Base-by-base conservation (phyloP, 2,329 filamentous ascomycete species). In the Purpureocillium lavendulum region DNA sequence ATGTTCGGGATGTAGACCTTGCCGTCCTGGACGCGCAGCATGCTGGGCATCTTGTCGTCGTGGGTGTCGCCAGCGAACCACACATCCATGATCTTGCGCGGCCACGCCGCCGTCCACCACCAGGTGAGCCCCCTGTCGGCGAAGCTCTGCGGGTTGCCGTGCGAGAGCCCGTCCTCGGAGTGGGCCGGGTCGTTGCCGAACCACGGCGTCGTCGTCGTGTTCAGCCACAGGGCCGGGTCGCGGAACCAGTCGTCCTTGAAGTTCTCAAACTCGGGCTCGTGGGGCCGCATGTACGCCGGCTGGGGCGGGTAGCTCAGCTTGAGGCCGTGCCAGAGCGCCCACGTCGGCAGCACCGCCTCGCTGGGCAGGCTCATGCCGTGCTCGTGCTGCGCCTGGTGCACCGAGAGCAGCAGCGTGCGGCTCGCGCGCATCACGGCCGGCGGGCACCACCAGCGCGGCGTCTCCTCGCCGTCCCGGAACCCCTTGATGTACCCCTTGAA, bases 271-370 rank as follows among this genome's bases (percentile, higher is more conserved):
- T 34, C 29, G 13, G 33, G n/a, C 21, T 37, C 33, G 21, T 31
- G 37, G 14, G 38, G 35, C 1, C 49, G 49, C 44, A 55, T 55
- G 45, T 55, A 65, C 1, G 52, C 51, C 4, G 61, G 61, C 24
- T 59, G 52, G 17, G 61, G 61, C 15, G 60, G 55, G 41, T 57
- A 57, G 43, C 53, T 56, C 28, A 63, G 42, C 51, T 64, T 64
- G 31, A 64, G 51, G 14, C 61, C 60, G 40, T 60, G 56, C 58
- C 58, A 64, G 2, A 62, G 46, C 9, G 61, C 61, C 38, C 57
- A 63, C 21, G 51, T 53, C 8, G 59, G 54, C n/a, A 61, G 49
- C 2, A 55, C 59, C 1, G 59, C 55, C 47, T 64, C 61, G 36
- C 54, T 56, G 8, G 59, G 56, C 1, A 62, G 36, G 15, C 49